Evolutionary conservation across 2,329 filamentous ascomycete species (phyloP).

Genomic region (Neofusicoccum sp.): DNA sequence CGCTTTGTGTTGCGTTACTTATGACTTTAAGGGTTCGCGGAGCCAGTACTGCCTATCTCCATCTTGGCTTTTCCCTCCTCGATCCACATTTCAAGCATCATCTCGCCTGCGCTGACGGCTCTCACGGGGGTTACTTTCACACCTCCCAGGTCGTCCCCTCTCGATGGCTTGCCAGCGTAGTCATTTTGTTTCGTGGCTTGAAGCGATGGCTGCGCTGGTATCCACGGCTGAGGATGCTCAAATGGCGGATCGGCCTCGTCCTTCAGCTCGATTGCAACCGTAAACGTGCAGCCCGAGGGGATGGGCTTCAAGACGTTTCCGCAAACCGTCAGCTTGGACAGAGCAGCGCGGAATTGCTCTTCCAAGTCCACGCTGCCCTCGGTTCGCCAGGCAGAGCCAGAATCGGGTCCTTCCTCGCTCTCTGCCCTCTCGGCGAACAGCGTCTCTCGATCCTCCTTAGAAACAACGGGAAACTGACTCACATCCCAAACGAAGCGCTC

Average conservation of each 20-base stretch:
- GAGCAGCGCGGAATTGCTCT: conserved; percentile 68
- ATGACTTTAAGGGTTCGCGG: not conserved
- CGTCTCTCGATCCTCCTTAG: conserved; percentile 47
- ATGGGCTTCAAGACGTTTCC: conserved; percentile 57
- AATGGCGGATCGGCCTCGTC: conserved; percentile 51
- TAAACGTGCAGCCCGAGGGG: conserved; percentile 68
- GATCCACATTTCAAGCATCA: conserved; percentile 68
- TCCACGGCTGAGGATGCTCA: conserved; percentile 51
- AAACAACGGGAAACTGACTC: conserved; percentile 54
- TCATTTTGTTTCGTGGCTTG: conserved; percentile 18
- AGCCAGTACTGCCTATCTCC: conserved; percentile 23
- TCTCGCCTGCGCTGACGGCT: conserved; percentile 62
- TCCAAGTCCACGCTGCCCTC: conserved; percentile 57
- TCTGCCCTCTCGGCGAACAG: conserved; percentile 37
- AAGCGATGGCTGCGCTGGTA: conserved; percentile 15
- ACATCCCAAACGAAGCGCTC: conserved; percentile 63
- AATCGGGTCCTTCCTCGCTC: not conserved
- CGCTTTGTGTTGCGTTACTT: not conserved
- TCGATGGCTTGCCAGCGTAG: conserved; percentile 18
- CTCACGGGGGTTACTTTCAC: conserved; percentile 60
- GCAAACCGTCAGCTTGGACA: conserved; percentile 62
- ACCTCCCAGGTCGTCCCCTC: conserved; percentile 47
- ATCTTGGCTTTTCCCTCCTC: conserved; percentile 61
- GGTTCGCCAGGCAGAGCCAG: not conserved
- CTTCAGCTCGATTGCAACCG: conserved; percentile 70